Percentiles rank a stretch among this genome's conserved stretches.
Conservation (phyloP, 176 grass and related monocot species). For the Phyllostachys edulis region DNA sequence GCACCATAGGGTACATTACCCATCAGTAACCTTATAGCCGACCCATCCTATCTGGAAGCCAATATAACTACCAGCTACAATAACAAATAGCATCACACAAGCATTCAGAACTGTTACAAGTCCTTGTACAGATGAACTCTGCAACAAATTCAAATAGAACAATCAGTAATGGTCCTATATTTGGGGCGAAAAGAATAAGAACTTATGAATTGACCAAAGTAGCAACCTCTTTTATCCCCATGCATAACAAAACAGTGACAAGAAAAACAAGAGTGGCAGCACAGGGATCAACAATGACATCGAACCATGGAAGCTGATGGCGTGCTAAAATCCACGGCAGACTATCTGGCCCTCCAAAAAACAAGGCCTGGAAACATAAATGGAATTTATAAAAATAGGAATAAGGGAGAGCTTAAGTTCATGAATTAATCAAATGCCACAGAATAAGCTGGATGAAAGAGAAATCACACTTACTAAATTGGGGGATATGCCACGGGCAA, state of each 20-base stretch:
- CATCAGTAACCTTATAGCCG: constrained; percentile 70
- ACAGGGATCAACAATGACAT: constrained; percentile 83
- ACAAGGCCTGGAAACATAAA: constrained; percentile 67
- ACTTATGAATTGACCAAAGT: constrained; percentile 30
- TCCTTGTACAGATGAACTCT: constrained; percentile 89
- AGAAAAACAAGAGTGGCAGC: constrained; percentile 71
- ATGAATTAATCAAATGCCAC: constrained; percentile 21
- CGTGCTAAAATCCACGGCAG: constrained; percentile 84
- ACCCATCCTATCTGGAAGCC: constrained; percentile 94
- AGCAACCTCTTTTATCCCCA: constrained; percentile 90
- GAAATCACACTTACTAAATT: constrained; percentile 66
- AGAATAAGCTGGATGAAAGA: constrained; percentile 20
- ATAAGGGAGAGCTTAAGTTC: constrained; percentile 1
- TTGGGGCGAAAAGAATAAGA: neutral
- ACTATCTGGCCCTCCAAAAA: constrained; percentile 87
- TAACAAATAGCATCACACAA: constrained; percentile 94
- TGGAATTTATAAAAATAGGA: constrained; percentile 14
- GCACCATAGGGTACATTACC: constrained; percentile 48
- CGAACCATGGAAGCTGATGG: constrained; percentile 66
- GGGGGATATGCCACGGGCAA: constrained; percentile 94
- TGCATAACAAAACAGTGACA: constrained; percentile 68
- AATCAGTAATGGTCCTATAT: neutral
- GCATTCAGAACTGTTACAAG: constrained; percentile 74
- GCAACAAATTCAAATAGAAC: constrained; percentile 45
- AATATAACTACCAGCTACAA: constrained; percentile 79